Percentiles rank a stretch among this genome's conserved stretches.
phyloP scores from a whole-genome alignment of 164 flowering plant genomes.

The Nelumbo lutea region DNA sequence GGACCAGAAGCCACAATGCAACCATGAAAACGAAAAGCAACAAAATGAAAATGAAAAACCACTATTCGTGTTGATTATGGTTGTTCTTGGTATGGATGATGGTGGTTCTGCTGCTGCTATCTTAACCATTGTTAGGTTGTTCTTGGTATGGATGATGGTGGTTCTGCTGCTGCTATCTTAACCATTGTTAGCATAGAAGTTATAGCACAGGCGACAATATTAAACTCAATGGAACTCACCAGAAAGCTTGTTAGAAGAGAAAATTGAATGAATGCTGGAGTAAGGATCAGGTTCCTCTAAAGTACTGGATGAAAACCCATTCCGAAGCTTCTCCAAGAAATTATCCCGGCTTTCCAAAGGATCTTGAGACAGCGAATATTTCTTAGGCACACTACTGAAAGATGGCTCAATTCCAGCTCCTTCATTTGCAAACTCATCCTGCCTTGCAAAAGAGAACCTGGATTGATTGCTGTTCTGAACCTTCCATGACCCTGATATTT shows the following conservation, averaged over 20 bases:
- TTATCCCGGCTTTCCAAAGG: constrained; percentile 20
- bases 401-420: constrained; percentile 19
- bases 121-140: no score
- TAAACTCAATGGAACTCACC: constrained; percentile 14
- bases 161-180: no score
- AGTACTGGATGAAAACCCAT: constrained; percentile 13
- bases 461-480: constrained; percentile 32
- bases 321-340: constrained; percentile 19
- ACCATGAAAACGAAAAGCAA: no score
- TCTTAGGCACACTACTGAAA: constrained; percentile 9
- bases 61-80: no score
- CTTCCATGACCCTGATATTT: constrained; percentile 26
- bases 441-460: constrained; percentile 51
- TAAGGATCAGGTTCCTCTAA: constrained; percentile 17
- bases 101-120: no score
- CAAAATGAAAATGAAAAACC: no score
- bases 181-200: no score
- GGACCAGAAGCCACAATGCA: no score
- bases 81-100: no score
- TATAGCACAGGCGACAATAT: background rate
- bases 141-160: no score
- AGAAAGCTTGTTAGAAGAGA: constrained; percentile 25
- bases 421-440: constrained; percentile 31
- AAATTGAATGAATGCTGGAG: constrained; percentile 8
- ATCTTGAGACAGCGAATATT: constrained; percentile 11